Percentiles rank a stretch among this genome's conserved stretches.
Conservation (phyloP, 139 green algal genomes). For the Coelastrella sp. region DNA sequence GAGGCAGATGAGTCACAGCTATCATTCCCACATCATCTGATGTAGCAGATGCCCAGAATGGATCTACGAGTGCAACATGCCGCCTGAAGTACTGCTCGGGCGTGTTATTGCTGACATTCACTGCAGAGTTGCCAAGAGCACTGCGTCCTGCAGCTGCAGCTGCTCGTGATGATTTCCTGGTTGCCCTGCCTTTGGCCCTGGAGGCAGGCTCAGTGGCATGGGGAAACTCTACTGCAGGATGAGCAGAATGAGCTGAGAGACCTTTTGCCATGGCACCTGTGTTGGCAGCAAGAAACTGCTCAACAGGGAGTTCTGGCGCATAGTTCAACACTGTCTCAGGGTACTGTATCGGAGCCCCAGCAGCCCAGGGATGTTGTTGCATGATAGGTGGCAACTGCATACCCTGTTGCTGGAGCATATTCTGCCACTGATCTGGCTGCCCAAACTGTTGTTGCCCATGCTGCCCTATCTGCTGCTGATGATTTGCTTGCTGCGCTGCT, state of each 20-base stretch:
- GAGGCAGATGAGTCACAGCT: conserved; percentile 11
- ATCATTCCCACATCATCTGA: conserved; percentile 14
- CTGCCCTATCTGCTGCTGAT: too few species aligned
- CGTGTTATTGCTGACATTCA: background rate
- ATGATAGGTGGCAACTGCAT: too few species aligned
- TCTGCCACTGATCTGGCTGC: conserved; percentile 3
- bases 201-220: too few species aligned
- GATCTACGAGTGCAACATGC: conserved; percentile 1
- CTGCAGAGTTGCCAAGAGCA: background rate
- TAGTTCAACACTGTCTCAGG: too few species aligned
- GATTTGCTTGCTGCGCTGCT: too few species aligned
- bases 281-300: too few species aligned
- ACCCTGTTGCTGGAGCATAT: background rate
- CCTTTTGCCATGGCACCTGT: too few species aligned
- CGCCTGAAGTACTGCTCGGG: conserved; percentile 7
- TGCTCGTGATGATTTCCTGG: too few species aligned
- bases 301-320: too few species aligned
- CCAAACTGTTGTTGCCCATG: background rate
- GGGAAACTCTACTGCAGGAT: too few species aligned
- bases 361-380: background rate
- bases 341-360: background rate
- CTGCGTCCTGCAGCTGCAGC: background rate
- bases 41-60: conserved; percentile 2
- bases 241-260: too few species aligned
- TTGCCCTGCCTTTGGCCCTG: too few species aligned